A percentile compares a stretch with the other conserved stretches of the same genome.
phyloP scores from a whole-genome alignment of 441 rosid species.

The Flueggea neowawraea region DNA sequence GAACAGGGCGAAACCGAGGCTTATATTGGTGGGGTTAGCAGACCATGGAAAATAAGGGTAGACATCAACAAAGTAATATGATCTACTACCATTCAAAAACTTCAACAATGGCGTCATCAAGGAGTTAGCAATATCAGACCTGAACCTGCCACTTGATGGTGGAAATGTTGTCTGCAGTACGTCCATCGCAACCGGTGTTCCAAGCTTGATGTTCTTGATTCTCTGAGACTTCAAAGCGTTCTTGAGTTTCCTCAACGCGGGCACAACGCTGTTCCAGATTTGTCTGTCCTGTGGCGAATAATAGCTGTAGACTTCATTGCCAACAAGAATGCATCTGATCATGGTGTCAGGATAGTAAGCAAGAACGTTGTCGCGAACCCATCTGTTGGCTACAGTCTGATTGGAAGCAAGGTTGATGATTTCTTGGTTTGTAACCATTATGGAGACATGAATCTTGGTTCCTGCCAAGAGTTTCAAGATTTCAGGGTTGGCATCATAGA shows the following conservation, averaged over 20 bases:
- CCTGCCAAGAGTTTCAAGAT: constrained; percentile 51
- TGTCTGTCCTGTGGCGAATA: constrained; percentile 25
- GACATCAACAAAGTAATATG: constrained; percentile 69
- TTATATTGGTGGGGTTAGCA: constrained; percentile 25
- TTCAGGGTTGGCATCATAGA: constrained; percentile 67
- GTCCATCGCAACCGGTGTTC: constrained; percentile 85
- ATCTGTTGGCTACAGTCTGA: constrained; percentile 45
- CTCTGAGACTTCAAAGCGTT: constrained; percentile 32
- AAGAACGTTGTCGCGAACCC: constrained; percentile 63
- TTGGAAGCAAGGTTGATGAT: constrained; percentile 42
- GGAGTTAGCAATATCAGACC: constrained; percentile 41
- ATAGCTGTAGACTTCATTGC: constrained; percentile 64
- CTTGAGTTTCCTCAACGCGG: constrained; percentile 63
- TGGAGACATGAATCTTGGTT: constrained; percentile 50
- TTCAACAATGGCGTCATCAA: constrained; percentile 54
- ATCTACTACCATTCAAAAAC: constrained; percentile 66
- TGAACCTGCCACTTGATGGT: constrained; percentile 64
- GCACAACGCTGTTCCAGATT: constrained; percentile 48
- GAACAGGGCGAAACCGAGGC: constrained; percentile 58
- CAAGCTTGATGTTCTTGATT: constrained; percentile 59
- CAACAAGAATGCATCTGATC: constrained; percentile 61
- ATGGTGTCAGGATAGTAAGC: constrained; percentile 54
- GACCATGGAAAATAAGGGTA: constrained; percentile 82
- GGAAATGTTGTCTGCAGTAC: constrained; percentile 52
- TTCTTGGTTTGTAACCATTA: constrained; percentile 61